Percentiles rank a stretch among this genome's conserved stretches.
These are phyloP conservation scores for Sclerotinia sclerotiorum DNA, from an alignment of 2,329 filamentous ascomycete genomes.

Conservation along the genomic window DNA sequence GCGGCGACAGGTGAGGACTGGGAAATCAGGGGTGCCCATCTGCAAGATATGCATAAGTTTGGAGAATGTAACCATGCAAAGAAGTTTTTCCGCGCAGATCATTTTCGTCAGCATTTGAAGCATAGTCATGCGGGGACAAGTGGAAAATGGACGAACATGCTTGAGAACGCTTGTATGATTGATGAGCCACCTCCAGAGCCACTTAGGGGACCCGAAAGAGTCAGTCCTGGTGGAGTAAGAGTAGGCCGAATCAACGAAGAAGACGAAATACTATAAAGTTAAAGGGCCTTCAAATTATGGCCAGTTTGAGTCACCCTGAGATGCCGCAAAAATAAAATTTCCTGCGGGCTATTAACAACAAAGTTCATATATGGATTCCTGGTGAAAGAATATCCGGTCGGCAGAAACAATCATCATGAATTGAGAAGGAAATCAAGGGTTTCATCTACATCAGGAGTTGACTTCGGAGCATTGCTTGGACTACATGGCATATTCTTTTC, in stretches of 20 bases:
- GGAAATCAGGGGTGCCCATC: slow-evolving; percentile 81
- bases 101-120: slow-evolving; percentile 97
- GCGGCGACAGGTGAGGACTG: slow-evolving; percentile 77
- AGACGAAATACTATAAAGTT: slow-evolving; percentile 35
- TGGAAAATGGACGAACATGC: slow-evolving; percentile 98
- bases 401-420: slow-evolving; percentile 1
- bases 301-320: background rate
- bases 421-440: background rate
- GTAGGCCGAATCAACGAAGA: slow-evolving; percentile 39
- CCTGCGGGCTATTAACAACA: background rate
- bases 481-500: background rate
- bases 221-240: slow-evolving; percentile 33
- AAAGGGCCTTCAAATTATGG: background rate
- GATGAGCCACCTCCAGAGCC: slow-evolving; percentile 64
- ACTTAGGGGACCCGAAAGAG: slow-evolving; percentile 37
- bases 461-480: slow-evolving; percentile 19
- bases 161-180: slow-evolving; percentile 95
- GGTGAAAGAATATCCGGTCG: background rate
- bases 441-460: slow-evolving; percentile 10
- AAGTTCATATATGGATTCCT: slow-evolving; percentile 4
- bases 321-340: background rate
- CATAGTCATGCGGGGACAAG: slow-evolving; percentile 95
- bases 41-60: slow-evolving; percentile 93
- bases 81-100: slow-evolving; percentile 96
- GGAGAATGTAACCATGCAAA: slow-evolving; percentile 97